phyloP scores from a whole-genome alignment of 306 rosid genomes.

The Macrotyloma uniflorum region DNA sequence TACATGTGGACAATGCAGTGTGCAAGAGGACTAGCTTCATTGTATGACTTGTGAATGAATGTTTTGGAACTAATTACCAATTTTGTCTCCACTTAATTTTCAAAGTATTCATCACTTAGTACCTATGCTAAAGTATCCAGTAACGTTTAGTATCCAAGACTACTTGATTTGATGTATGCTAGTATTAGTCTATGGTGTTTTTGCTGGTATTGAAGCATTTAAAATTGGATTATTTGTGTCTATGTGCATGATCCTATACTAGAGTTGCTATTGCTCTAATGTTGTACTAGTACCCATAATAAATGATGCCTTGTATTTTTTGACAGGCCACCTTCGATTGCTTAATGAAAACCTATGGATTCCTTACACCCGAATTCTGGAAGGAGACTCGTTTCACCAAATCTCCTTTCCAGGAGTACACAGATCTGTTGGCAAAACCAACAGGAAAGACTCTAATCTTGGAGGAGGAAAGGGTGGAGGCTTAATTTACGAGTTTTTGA shows the following conservation, averaged over 20 bases:
- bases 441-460: constrained; percentile 35
- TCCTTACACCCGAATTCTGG: constrained; percentile 51
- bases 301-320: neutral
- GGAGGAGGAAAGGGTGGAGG: constrained; percentile 47
- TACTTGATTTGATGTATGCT: neutral
- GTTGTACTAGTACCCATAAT: neutral
- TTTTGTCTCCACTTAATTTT: neutral
- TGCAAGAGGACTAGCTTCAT: neutral
- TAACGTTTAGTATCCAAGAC: neutral
- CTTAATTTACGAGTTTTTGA: constrained; percentile 20
- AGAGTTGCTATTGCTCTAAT: no score
- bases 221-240: neutral
- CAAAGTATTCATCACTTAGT: neutral
- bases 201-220: neutral
- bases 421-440: constrained; percentile 37
- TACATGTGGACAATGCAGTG: neutral
- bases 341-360: constrained; percentile 44
- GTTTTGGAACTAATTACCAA: neutral
- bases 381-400: constrained; percentile 46
- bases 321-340: constrained; percentile 45
- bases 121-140: neutral
- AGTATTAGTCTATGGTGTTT: neutral
- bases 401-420: constrained; percentile 51
- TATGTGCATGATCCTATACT: no score
- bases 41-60: neutral